Evolutionary conservation across 495 filamentous ascomycete species (phyloP).

Genomic region (Xylaria curta): DNA sequence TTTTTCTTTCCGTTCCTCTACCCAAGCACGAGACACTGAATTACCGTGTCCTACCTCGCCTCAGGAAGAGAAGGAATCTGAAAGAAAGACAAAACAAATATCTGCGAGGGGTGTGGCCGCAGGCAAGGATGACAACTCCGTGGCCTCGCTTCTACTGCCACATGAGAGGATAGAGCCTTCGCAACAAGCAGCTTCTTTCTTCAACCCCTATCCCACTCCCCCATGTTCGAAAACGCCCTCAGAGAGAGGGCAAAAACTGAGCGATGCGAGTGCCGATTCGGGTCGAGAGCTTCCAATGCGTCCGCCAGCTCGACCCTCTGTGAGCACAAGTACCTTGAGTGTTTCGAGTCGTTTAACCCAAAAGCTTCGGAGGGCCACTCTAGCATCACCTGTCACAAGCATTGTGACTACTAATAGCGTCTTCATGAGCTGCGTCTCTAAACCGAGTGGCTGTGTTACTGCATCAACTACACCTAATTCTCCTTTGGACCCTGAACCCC

Average conservation of each 20-base stretch:
- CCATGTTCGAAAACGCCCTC: slow-evolving; percentile 63
- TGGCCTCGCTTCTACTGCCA: slow-evolving; percentile 58
- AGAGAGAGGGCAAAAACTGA: slow-evolving; percentile 54
- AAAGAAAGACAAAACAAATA: slow-evolving; percentile 36
- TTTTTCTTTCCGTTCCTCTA: slow-evolving; percentile 41
- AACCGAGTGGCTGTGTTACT: slow-evolving; percentile 64
- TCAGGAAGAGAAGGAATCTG: slow-evolving; percentile 43
- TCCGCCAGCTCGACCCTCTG: slow-evolving; percentile 39
- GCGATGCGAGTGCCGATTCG: slow-evolving; percentile 52
- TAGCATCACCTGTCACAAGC: slow-evolving; percentile 67
- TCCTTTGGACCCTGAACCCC: slow-evolving; percentile 55
- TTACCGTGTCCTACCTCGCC: slow-evolving; percentile 42
- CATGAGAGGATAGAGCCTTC: slow-evolving; percentile 54
- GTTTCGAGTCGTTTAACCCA: slow-evolving; percentile 49
- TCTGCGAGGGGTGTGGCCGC: slow-evolving; percentile 33
- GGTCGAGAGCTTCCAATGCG: slow-evolving; percentile 35
- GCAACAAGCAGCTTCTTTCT: slow-evolving; percentile 42
- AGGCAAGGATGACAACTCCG: slow-evolving; percentile 41
- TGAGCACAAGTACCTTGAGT: slow-evolving; percentile 46
- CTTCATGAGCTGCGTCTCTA: slow-evolving; percentile 76
- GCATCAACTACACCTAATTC: slow-evolving; percentile 63
- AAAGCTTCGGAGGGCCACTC: slow-evolving; percentile 54
- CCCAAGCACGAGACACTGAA: slow-evolving; percentile 47
- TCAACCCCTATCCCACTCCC: slow-evolving; percentile 63
- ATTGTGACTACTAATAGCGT: slow-evolving; percentile 70